Conservation (phyloP, 1,139 yeast genomes). For the Saccharomycopsis phalli region DNA sequence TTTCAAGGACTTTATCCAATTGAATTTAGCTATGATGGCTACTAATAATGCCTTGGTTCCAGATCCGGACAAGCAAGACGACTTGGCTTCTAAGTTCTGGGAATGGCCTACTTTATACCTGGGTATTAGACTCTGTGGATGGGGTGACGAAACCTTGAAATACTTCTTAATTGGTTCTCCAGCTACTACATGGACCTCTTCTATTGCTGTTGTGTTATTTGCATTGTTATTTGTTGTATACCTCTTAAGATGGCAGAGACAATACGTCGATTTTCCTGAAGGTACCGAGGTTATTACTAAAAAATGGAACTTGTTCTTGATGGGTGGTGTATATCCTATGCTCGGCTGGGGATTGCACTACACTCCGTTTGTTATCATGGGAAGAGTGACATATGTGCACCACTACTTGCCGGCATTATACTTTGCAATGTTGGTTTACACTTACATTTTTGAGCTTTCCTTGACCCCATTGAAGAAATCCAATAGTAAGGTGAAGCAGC, state of each 20-base stretch:
- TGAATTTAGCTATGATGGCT: conserved; percentile 98
- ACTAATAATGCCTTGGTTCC: conserved; percentile 95
- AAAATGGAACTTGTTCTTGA: conserved; percentile 38
- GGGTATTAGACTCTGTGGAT: conserved; percentile 92
- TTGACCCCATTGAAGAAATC: conserved; percentile 23
- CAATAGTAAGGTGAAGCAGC: conserved; percentile 24
- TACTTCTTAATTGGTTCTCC: conserved; percentile 92
- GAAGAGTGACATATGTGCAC: conserved; percentile 95
- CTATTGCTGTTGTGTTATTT: conserved; percentile 59
- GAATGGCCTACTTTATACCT: conserved; percentile 95
- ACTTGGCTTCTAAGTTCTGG: conserved; percentile 89
- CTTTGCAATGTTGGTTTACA: conserved; percentile 80
- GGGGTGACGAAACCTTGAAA: conserved; percentile 75
- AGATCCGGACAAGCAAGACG: conserved; percentile 84
- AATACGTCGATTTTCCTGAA: conserved; percentile 55
- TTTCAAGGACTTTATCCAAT: conserved; percentile 80
- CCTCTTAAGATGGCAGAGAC: conserved; percentile 91
- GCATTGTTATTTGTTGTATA: conserved; percentile 46
- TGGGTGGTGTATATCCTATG: conserved; percentile 87
- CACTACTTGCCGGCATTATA: conserved; percentile 95
- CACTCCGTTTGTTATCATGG: conserved; percentile 86
- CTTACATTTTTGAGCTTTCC: conserved; percentile 63
- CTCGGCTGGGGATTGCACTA: conserved; percentile 94
- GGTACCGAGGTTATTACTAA: conserved; percentile 28
- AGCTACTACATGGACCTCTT: conserved; percentile 88